These are phyloP conservation scores for Fagopyrum homotropicum DNA, from an alignment of 148 eudicot genomes.

Conservation along the genomic window DNA sequence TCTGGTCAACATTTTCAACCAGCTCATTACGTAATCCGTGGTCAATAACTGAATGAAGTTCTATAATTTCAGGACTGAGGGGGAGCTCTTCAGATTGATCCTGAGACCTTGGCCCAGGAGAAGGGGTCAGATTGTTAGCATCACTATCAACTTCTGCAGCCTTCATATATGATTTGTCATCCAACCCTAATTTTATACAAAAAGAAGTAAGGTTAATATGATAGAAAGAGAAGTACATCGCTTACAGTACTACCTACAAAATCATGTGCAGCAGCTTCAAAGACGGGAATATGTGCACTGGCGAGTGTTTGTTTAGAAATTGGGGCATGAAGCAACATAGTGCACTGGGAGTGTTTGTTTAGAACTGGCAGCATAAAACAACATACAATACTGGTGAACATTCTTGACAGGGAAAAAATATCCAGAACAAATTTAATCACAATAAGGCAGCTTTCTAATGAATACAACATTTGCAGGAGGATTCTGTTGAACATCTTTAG, in stretches of 20 bases:
- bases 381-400: neutral
- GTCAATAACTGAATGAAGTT: conserved; percentile 32
- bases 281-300: neutral
- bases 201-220: neutral
- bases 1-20: conserved; percentile 39
- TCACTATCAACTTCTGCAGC: conserved; percentile 31
- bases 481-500: neutral
- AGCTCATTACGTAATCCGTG: conserved; percentile 45
- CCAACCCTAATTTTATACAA: conserved; percentile 41
- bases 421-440: neutral
- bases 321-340: neutral
- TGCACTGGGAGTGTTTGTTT: neutral
- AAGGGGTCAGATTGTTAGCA: conserved; percentile 35
- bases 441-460: neutral
- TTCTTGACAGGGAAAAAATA: neutral
- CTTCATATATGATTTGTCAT: conserved; percentile 43
- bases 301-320: neutral
- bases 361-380: neutral
- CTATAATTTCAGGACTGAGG: conserved; percentile 42
- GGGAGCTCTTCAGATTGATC: conserved; percentile 33
- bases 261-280: neutral
- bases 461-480: neutral
- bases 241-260: neutral
- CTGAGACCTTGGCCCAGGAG: conserved; percentile 35
- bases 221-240: neutral